These are phyloP conservation scores for Karstenula rhodostoma DNA, from an alignment of 2,329 filamentous ascomycete genomes.

Conservation along the genomic window DNA sequence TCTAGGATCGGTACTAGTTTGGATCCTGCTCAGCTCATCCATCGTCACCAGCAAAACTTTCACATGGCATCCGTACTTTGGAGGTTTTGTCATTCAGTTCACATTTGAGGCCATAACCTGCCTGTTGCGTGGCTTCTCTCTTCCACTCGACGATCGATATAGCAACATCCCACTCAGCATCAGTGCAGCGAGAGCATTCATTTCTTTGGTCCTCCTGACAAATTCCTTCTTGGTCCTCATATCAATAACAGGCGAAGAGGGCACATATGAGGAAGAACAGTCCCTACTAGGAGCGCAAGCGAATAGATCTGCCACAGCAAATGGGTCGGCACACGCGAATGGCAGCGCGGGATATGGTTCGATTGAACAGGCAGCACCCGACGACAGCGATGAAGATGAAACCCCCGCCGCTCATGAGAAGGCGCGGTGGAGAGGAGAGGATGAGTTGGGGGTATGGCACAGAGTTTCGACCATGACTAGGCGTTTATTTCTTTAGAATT, in stretches of 20 bases:
- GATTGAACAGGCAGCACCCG: slow-evolving; percentile 26
- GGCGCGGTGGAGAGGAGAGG: slow-evolving; percentile 23
- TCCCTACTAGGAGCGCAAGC: slow-evolving; percentile 59
- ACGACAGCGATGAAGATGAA: slow-evolving; percentile 53
- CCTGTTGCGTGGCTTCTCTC: slow-evolving; percentile 31
- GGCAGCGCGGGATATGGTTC: slow-evolving; percentile 48
- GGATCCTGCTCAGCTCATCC: slow-evolving; percentile 35
- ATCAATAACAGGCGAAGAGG: slow-evolving; percentile 39
- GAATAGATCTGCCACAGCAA: slow-evolving; percentile 40
- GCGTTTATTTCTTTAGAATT: not conserved
- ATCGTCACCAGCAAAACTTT: slow-evolving; percentile 33
- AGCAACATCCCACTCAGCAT: slow-evolving; percentile 34
- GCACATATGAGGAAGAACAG: slow-evolving; percentile 65
- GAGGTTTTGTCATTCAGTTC: slow-evolving; percentile 43
- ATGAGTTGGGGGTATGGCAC: slow-evolving; percentile 24
- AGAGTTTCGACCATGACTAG: slow-evolving; percentile 6
- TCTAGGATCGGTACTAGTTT: slow-evolving; percentile 46
- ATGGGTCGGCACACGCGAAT: slow-evolving; percentile 48
- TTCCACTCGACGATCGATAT: slow-evolving; percentile 24
- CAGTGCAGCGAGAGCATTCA: slow-evolving; percentile 29
- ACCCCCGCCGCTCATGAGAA: slow-evolving; percentile 58
- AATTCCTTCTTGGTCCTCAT: slow-evolving; percentile 41
- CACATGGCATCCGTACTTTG: slow-evolving; percentile 47
- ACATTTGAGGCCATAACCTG: slow-evolving; percentile 41
- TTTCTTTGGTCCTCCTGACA: slow-evolving; percentile 36